Percentiles rank a stretch among this genome's conserved stretches.
phyloP scores from a whole-genome alignment of 2,329 filamentous ascomycete species.

The Elsinoe necatrix region DNA sequence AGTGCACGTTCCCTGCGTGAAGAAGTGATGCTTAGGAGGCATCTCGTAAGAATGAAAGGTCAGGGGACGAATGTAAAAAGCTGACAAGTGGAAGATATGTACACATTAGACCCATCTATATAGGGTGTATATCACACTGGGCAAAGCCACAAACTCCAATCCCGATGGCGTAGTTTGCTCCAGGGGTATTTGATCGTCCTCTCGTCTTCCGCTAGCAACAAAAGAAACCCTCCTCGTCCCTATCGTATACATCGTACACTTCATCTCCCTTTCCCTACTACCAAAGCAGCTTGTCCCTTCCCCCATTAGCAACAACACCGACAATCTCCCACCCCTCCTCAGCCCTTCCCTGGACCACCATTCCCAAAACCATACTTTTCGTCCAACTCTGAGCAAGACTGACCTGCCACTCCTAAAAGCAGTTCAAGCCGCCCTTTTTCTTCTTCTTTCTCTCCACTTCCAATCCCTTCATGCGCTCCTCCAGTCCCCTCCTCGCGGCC shows the following conservation, averaged over 20 bases:
- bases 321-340: not conserved
- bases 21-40: too few relatives aligned
- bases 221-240: not conserved
- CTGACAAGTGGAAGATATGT: not conserved
- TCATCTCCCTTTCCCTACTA: not conserved
- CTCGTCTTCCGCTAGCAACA: not conserved
- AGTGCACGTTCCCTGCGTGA: too few relatives aligned
- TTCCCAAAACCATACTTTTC: not conserved
- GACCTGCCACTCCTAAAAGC: conserved; percentile 58
- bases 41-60: too few relatives aligned
- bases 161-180: not conserved
- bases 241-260: not conserved
- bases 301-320: not conserved
- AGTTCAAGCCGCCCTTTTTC: conserved; percentile 93
- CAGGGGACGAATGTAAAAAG: too few relatives aligned
- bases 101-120: not conserved
- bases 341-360: not conserved
- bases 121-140: not conserved
- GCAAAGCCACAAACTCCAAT: not conserved
- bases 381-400: not conserved
- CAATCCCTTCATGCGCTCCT: conserved; percentile 70
- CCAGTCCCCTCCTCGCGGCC: conserved; percentile 75
- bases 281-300: not conserved
- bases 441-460: conserved; percentile 82
- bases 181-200: not conserved